Conservation (phyloP, 2,329 filamentous ascomycete genomes). For the Talaromyces sp. region DNA sequence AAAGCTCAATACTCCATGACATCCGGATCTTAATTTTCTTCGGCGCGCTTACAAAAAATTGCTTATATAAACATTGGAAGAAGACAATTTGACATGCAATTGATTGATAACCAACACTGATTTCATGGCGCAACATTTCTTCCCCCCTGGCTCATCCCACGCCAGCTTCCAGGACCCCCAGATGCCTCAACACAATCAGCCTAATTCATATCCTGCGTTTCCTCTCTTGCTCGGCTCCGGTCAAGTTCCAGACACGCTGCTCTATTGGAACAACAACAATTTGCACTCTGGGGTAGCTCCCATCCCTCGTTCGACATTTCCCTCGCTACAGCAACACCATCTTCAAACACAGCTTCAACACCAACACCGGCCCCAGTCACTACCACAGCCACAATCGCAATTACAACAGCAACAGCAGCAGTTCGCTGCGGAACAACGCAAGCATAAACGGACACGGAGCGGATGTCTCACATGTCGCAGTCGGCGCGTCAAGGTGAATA, state of each 20-base stretch:
- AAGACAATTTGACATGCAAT: background rate
- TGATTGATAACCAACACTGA: background rate
- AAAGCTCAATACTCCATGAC: background rate
- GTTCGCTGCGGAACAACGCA: slow-evolving; percentile 64
- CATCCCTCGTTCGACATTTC: slow-evolving; percentile 22
- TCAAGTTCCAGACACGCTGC: slow-evolving; percentile 42
- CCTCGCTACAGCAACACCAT: slow-evolving; percentile 28
- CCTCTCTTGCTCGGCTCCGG: slow-evolving; percentile 34
- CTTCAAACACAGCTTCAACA: slow-evolving; percentile 14
- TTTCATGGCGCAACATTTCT: slow-evolving; percentile 13
- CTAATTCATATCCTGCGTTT: slow-evolving; percentile 29
- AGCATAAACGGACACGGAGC: slow-evolving; percentile 88
- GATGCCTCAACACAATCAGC: slow-evolving; percentile 20
- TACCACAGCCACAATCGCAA: background rate
- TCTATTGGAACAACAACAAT: slow-evolving; percentile 39
- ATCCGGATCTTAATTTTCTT: background rate
- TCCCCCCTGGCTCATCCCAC: slow-evolving; percentile 2
- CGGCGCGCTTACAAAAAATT: background rate
- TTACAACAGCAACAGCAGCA: slow-evolving; percentile 72
- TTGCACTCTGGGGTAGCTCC: slow-evolving; percentile 15
- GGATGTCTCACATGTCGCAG: slow-evolving; percentile 91
- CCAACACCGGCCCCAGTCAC: slow-evolving; percentile 21
- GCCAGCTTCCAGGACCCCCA: background rate
- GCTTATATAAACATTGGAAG: background rate
- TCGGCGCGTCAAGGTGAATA: slow-evolving; percentile 70